Conservation (phyloP, 495 filamentous ascomycete genomes). For the Neurospora sp. region DNA sequence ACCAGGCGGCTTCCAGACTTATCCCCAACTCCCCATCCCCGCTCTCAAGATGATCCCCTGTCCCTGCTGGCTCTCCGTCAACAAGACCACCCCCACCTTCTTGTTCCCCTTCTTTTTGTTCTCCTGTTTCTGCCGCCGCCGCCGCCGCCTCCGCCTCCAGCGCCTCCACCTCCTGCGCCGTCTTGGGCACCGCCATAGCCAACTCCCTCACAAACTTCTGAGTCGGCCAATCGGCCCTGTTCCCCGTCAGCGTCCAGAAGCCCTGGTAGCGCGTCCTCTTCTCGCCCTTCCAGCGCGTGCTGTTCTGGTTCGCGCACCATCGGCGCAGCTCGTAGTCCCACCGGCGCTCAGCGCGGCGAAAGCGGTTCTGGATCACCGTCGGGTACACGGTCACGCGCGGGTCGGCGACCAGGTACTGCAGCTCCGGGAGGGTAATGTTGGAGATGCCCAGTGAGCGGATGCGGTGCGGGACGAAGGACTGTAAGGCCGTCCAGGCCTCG, state of each 20-base stretch:
- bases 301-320: slow-evolving; percentile 37
- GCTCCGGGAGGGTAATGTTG: slow-evolving; percentile 48
- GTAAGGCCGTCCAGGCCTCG: slow-evolving; percentile 53
- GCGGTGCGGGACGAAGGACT: slow-evolving; percentile 49
- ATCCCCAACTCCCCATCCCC: slow-evolving; percentile 21
- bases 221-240: slow-evolving; percentile 44
- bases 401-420: slow-evolving; percentile 36
- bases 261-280: slow-evolving; percentile 57
- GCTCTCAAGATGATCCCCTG: background rate
- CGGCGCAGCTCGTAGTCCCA: slow-evolving; percentile 53
- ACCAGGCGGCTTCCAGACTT: slow-evolving; percentile 47
- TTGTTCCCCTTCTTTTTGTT: background rate
- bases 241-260: slow-evolving; percentile 74
- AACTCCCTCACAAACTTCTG: slow-evolving; percentile 42
- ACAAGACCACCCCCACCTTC: background rate
- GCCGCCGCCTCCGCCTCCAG: background rate
- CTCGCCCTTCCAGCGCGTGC: slow-evolving; percentile 18
- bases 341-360: slow-evolving; percentile 45
- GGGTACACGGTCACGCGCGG: slow-evolving; percentile 29
- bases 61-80: background rate
- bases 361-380: slow-evolving; percentile 64
- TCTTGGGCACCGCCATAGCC: slow-evolving; percentile 23
- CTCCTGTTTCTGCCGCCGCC: background rate
- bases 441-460: slow-evolving; percentile 65
- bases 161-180: background rate